Conservation (phyloP, 805 yeast species). For the Hanseniaspora osmophila region DNA sequence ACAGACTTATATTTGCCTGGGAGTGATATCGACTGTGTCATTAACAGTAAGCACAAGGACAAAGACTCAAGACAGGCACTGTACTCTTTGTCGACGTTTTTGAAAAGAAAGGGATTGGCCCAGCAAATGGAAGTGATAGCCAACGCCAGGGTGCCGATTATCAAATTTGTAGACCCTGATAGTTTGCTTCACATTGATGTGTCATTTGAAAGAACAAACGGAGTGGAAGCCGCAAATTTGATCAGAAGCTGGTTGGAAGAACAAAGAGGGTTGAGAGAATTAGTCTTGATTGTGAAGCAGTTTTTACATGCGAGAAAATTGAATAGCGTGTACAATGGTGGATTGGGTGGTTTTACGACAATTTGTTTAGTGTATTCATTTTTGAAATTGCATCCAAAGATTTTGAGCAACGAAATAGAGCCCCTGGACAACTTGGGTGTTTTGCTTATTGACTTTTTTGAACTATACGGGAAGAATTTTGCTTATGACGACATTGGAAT, state of each 20-base stretch:
- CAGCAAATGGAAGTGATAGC: conserved; percentile 72
- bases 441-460: conserved; percentile 79
- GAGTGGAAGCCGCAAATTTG: conserved; percentile 65
- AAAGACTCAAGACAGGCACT: conserved; percentile 49
- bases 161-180: conserved; percentile 68
- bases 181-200: conserved; percentile 71
- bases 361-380: conserved; percentile 76
- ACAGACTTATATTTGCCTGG: conserved; percentile 89
- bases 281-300: conserved; percentile 73
- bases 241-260: conserved; percentile 60
- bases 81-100: conserved; percentile 56
- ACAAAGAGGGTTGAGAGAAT: conserved; percentile 69
- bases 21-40: conserved; percentile 89
- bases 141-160: conserved; percentile 84
- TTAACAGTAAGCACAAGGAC: conserved; percentile 46
- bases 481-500: conserved; percentile 71
- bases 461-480: conserved; percentile 78
- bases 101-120: conserved; percentile 50
- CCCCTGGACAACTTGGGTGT: conserved; percentile 73
- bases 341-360: conserved; percentile 88
- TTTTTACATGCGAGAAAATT: conserved; percentile 64
- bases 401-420: conserved; percentile 50
- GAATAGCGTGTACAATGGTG: conserved; percentile 85
- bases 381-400: conserved; percentile 62
- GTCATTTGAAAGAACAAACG: conserved; percentile 76